Evolutionary conservation across 768 basidiomycete species (phyloP), one percentile per base, ranked within the genome.

Genomic region (Amanita thiersii): DNA sequence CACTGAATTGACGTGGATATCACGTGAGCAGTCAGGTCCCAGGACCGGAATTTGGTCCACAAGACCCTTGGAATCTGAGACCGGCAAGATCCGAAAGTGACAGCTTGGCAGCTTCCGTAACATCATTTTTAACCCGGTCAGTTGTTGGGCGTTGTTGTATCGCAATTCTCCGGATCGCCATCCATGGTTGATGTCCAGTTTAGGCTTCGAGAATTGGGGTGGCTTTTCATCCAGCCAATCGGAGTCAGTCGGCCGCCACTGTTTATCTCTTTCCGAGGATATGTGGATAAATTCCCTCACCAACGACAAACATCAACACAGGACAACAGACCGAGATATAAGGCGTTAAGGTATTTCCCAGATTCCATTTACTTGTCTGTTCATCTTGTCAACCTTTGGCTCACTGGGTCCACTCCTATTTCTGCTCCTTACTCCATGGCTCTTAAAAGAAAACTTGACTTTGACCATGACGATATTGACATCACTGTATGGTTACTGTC

Each of bases 391-490:
- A 44, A 25, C 35, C 33, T 47, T 44, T 40, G 33, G 12, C 17
- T 17, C 29, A 20, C 18, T 28, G 24, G 44, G 12, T 31, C 37
- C 21, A 38, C 35, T 23, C 28, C 35, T 19, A 43, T 40, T 48
- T 20, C 42, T 54, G 39, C 24, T 21, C 14, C 21, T 30, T 26
- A 37, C 36, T 38, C 49, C 39, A 88, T 86, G 84, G 68, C 77
- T 30, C 48, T 85, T 56, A 90, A 89, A 60, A 74, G 86, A 57
- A 90, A 90, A 65, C 68, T 83, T 39, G 75, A 79, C 38, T 50
- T 66, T 14, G 81, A 81, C 45, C 55, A 64, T 14, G 72, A 75
- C 45, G 77, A 77, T 52, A 64, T 66, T 47, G 65, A 60, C 40
- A 71, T 65, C 47, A 69, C 59, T 48, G 79, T 79, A 58, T 41